Conservation (phyloP, 2,329 filamentous ascomycete species). For the Aspergillus sp. region DNA sequence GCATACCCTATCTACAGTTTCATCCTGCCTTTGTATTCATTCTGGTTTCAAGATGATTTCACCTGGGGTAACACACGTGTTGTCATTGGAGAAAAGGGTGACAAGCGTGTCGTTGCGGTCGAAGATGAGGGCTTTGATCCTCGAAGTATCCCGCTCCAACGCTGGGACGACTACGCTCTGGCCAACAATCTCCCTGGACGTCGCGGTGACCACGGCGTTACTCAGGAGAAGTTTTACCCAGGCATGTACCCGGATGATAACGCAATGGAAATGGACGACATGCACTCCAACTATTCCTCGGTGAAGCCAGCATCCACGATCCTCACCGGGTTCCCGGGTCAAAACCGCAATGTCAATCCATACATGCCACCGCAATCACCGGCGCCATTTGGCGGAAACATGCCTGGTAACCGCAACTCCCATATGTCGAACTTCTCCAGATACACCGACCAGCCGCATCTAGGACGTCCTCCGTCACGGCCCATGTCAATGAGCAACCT, state of each 20-base stretch:
- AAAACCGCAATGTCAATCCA: slow-evolving; percentile 46
- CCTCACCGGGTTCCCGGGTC: slow-evolving; percentile 71
- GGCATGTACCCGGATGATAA: slow-evolving; percentile 63
- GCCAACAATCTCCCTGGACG: slow-evolving; percentile 85
- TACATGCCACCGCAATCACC: slow-evolving; percentile 83
- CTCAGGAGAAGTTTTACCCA: slow-evolving; percentile 55
- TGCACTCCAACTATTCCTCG: slow-evolving; percentile 92
- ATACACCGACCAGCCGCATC: slow-evolving; percentile 56
- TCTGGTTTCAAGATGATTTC: slow-evolving; percentile 99
- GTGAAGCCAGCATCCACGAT: slow-evolving; percentile 81
- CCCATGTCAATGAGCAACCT: slow-evolving; percentile 56
- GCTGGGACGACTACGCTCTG: slow-evolving; percentile 93
- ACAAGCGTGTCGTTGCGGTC: slow-evolving; percentile 81
- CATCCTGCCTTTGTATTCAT: slow-evolving; percentile 86
- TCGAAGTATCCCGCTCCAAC: slow-evolving; percentile 83
- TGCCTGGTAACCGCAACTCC: slow-evolving; percentile 52
- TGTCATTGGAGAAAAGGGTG: slow-evolving; percentile 88
- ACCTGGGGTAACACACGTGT: slow-evolving; percentile 97
- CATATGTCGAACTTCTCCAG: slow-evolving; percentile 62
- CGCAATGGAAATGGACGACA: slow-evolving; percentile 94
- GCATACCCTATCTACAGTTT: slow-evolving; percentile 94
- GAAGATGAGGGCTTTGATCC: slow-evolving; percentile 83
- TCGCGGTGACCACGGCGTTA: slow-evolving; percentile 60
- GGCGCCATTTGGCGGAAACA: slow-evolving; percentile 57
- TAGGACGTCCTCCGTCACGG: slow-evolving; percentile 37